These are phyloP conservation scores for Biancaea sappan DNA, from an alignment of 306 rosid species.

Conservation along the genomic window DNA sequence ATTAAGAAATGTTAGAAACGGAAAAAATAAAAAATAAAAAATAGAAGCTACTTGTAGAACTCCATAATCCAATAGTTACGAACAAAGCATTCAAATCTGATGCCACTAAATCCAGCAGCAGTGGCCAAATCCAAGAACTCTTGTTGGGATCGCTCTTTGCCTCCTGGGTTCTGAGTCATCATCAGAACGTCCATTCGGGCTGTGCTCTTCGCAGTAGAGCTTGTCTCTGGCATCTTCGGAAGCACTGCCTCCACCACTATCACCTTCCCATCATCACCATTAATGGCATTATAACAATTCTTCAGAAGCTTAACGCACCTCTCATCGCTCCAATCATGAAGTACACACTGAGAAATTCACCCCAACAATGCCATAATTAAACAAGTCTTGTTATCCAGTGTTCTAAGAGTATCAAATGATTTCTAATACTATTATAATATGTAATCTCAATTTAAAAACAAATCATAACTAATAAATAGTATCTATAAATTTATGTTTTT, in stretches of 20 bases:
- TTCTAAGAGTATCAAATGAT: no score
- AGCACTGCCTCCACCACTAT: constrained; percentile 8
- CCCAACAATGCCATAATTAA: background rate
- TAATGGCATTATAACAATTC: no score
- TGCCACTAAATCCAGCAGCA: constrained; percentile 39
- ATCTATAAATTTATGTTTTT: no score
- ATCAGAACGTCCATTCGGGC: constrained; percentile 30
- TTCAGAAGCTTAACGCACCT: constrained; percentile 35
- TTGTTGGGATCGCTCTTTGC: constrained; percentile 41
- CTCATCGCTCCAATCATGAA: constrained; percentile 44
- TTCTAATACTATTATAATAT: no score
- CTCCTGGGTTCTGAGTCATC: constrained; percentile 45
- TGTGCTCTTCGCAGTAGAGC: background rate
- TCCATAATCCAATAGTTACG: constrained; percentile 28
- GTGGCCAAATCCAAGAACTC: constrained; percentile 38
- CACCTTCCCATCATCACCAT: background rate
- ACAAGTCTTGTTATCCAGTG: no score
- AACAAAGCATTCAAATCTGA: constrained; percentile 25
- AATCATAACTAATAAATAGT: no score
- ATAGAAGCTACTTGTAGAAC: constrained; percentile 27
- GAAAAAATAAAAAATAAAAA: no score
- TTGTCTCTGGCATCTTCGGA: constrained; percentile 22
- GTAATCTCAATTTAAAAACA: no score
- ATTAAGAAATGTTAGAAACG: no score
- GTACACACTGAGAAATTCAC: constrained; percentile 25